phyloP scores from a whole-genome alignment of 1,139 yeast species.

The Scheffersomyces segobiensis region DNA sequence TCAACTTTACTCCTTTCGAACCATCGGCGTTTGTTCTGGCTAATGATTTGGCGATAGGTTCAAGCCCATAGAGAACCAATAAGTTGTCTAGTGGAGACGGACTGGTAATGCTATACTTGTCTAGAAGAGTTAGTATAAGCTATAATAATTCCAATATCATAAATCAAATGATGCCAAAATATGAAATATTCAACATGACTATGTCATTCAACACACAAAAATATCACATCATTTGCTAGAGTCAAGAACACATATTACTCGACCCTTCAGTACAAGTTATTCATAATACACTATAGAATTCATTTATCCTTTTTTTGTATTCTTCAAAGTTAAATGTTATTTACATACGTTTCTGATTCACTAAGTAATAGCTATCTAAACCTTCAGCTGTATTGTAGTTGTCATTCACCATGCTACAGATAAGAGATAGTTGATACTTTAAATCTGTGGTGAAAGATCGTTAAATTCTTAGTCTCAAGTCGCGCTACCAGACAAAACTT shows the following conservation, averaged over 20 bases:
- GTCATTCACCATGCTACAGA: slow-evolving; percentile 4
- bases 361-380: slow-evolving; percentile 21
- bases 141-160: too few relatives aligned
- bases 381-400: slow-evolving; percentile 12
- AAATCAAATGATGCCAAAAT: background rate
- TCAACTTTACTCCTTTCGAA: slow-evolving; percentile 82
- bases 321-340: background rate
- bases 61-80: slow-evolving; percentile 65
- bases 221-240: background rate
- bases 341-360: slow-evolving; percentile 24
- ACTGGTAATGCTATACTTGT: slow-evolving; percentile 40
- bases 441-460: background rate
- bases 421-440: background rate
- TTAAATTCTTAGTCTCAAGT: background rate
- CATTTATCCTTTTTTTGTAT: too few relatives aligned
- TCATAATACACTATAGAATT: background rate
- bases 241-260: background rate
- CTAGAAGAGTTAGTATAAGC: slow-evolving; percentile 20
- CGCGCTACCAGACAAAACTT: background rate
- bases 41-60: slow-evolving; percentile 69
- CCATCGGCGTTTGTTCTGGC: slow-evolving; percentile 91
- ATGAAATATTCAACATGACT: background rate
- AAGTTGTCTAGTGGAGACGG: slow-evolving; percentile 80
- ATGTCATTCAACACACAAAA: background rate
- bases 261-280: background rate